phyloP scores from a whole-genome alignment of 345 rosid genomes.

The Cochlearia excelsa region DNA sequence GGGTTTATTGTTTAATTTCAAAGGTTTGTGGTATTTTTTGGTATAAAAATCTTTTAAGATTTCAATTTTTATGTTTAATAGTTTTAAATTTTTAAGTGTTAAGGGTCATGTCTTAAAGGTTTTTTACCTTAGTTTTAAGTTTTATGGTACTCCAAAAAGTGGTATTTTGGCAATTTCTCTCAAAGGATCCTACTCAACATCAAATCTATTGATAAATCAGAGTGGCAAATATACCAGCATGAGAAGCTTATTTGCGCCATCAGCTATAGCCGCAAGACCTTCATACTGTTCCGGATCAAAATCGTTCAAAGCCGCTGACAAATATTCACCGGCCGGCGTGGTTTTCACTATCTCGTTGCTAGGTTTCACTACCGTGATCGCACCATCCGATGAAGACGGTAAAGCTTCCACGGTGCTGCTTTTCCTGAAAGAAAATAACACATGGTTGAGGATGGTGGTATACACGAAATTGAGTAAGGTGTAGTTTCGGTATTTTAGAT shows the following conservation, averaged over 20 bases:
- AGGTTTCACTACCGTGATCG: conserved; percentile 68
- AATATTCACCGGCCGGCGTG: conserved; percentile 96
- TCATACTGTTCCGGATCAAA: conserved; percentile 93
- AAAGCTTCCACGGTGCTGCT: conserved; percentile 38
- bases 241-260: conserved; percentile 98
- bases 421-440: conserved; percentile 46
- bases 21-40: too few relatives aligned
- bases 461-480: too few relatives aligned
- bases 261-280: conserved; percentile 95
- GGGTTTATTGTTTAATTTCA: too few relatives aligned
- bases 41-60: too few relatives aligned
- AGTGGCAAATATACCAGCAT: conserved; percentile 73
- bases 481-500: background rate
- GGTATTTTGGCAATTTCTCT: too few relatives aligned
- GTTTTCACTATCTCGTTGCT: conserved; percentile 62
- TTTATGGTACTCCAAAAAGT: too few relatives aligned
- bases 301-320: conserved; percentile 86
- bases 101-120: too few relatives aligned
- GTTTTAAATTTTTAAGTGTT: too few relatives aligned
- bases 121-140: too few relatives aligned
- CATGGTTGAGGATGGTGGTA: too few relatives aligned
- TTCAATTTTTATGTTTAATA: too few relatives aligned
- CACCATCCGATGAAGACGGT: conserved; percentile 44
- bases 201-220: conserved; percentile 30
- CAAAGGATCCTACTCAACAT: background rate